Evolutionary conservation across 495 filamentous ascomycete species (phyloP).

Genomic region (Penicillium coprophilum): DNA sequence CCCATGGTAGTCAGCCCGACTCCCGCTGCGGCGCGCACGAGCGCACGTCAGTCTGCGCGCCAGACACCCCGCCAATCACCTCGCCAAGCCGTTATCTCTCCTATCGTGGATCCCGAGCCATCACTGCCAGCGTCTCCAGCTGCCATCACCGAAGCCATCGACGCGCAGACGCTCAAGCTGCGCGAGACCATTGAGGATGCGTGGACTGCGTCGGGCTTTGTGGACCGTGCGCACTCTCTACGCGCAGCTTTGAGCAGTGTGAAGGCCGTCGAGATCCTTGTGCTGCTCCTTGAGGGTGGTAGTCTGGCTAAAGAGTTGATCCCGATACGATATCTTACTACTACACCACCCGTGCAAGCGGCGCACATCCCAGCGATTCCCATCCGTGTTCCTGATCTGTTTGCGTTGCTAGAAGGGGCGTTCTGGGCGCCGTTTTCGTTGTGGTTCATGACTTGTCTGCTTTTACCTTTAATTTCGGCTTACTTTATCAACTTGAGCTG

Average conservation of each 20-base stretch:
- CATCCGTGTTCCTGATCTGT: conserved; percentile 76
- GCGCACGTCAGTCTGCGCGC: conserved; percentile 4
- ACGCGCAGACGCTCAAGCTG: conserved; percentile 66
- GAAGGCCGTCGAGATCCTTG: conserved; percentile 64
- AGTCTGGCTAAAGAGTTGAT: conserved; percentile 43
- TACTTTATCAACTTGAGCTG: conserved; percentile 86
- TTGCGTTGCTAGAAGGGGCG: conserved; percentile 66
- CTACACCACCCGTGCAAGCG: conserved; percentile 58
- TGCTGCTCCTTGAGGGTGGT: conserved; percentile 61
- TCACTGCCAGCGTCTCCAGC: conserved; percentile 78
- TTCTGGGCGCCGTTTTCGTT: conserved; percentile 84
- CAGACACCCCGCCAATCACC: conserved; percentile 23
- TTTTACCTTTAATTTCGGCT: conserved; percentile 66
- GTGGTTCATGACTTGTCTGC: conserved; percentile 71
- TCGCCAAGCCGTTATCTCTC: conserved; percentile 23
- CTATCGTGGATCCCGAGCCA: conserved; percentile 15
- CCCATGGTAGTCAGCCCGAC: background rate
- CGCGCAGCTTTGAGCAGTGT: conserved; percentile 63
- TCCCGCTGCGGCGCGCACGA: conserved; percentile 3
- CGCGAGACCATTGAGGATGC: conserved; percentile 48
- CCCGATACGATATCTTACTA: conserved; percentile 68
- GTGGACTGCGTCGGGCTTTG: conserved; percentile 47
- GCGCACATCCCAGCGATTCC: conserved; percentile 43
- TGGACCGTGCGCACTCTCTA: conserved; percentile 49
- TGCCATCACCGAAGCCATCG: conserved; percentile 76